Percentiles rank a stretch among this genome's conserved stretches.
Conservation (phyloP, 306 rosid species). For the Fragaria iinumae region DNA sequence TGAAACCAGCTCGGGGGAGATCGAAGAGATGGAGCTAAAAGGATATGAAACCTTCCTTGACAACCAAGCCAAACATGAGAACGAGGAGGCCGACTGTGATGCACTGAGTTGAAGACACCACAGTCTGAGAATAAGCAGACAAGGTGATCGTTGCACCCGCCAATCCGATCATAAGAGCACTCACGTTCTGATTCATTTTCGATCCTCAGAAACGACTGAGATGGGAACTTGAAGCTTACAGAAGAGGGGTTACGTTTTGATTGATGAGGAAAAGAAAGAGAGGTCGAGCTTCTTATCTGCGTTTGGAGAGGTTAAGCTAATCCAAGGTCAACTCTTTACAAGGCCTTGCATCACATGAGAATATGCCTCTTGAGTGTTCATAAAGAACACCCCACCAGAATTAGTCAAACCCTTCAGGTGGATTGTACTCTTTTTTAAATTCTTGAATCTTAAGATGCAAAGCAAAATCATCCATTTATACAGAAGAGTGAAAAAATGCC, state of each 20-base stretch:
- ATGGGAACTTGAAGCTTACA: not conserved
- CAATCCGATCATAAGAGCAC: constrained; percentile 57
- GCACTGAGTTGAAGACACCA: constrained; percentile 54
- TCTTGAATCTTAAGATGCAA: too few species aligned
- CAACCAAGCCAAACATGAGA: constrained; percentile 64
- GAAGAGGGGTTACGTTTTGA: not conserved
- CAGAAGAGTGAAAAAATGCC: too few species aligned
- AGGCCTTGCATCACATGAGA: constrained; percentile 3
- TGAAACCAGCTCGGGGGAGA: not conserved
- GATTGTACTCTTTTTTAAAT: too few species aligned
- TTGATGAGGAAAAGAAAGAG: not conserved
- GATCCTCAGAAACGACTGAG: not conserved
- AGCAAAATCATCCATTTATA: too few species aligned
- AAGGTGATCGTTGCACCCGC: constrained; percentile 71
- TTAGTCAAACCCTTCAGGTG: too few species aligned
- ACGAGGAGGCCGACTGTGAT: constrained; percentile 65
- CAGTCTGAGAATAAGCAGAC: constrained; percentile 61
- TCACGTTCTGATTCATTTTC: constrained; percentile 53
- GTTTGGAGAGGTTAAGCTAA: constrained; percentile 2
- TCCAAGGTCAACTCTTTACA: constrained; percentile 18
- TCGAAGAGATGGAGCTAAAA: constrained; percentile 17
- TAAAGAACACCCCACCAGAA: too few species aligned
- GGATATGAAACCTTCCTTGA: constrained; percentile 73
- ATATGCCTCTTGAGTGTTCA: not conserved
- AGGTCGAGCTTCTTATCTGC: not conserved